Conservation (phyloP, 106 monocot genomes). For the Posidonia australis region DNA sequence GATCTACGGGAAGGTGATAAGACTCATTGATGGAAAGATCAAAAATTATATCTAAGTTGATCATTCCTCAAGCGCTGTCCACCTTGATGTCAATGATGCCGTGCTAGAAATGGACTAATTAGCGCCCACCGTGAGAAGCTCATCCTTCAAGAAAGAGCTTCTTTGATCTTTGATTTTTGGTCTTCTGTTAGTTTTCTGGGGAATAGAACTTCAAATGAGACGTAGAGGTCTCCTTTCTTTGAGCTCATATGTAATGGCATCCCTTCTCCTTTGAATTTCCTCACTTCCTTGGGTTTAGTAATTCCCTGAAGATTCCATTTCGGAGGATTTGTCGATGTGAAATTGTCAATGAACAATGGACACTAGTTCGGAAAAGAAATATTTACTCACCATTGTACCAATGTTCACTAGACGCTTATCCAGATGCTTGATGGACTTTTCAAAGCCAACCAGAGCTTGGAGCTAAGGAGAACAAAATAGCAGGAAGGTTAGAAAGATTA, state of each 20-base stretch:
- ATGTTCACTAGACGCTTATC: constrained; percentile 71
- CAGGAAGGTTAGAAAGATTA: background rate
- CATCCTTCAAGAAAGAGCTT: constrained; percentile 44
- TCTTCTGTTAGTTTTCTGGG: constrained; percentile 70
- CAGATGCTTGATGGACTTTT: constrained; percentile 76
- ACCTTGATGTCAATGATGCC: no score
- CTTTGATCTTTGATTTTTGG: constrained; percentile 78
- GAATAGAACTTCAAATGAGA: constrained; percentile 72
- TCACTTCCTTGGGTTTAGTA: constrained; percentile 81
- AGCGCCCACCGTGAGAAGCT: background rate
- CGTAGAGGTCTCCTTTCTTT: constrained; percentile 78
- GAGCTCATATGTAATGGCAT: constrained; percentile 74
- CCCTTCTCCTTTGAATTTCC: constrained; percentile 91
- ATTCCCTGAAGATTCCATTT: constrained; percentile 41
- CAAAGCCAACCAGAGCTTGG: constrained; percentile 88
- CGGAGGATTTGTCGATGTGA: background rate
- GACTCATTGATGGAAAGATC: no score
- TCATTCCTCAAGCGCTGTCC: no score
- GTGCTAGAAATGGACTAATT: no score
- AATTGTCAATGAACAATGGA: background rate
- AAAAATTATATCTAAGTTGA: no score
- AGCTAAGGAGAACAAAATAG: constrained; percentile 27
- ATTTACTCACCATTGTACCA: constrained; percentile 49
- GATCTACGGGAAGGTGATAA: no score
- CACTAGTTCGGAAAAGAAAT: background rate